Evolutionary conservation across 257 asterid genomes (phyloP), one percentile per base, ranked within the genome.

Genomic region (Jacaranda mimosifolia): DNA sequence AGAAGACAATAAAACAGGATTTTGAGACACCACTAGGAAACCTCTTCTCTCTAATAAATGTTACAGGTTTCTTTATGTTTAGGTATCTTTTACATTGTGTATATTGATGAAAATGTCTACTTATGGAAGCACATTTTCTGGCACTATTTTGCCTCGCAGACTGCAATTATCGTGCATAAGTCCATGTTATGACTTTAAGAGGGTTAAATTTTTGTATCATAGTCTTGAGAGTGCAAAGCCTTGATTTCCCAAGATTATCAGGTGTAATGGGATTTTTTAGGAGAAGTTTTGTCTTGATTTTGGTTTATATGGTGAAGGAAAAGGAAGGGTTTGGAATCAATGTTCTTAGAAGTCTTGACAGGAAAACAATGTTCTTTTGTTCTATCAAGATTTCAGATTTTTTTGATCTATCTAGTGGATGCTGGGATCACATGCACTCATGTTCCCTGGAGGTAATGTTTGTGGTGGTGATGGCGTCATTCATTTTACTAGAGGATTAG

Each of bases 401-500:
- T 46, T 12, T 12, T 45, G 9, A 15, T 42, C 46, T 42, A 42
- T 42, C 46, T 21, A 17, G 40, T 45, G 17, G 13, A 12, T 46
- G 19, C 13, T 67, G 8, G 46, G 46, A 1, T 42, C 9, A 42
- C 46, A 3, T 42, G 46, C 9, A 42, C 9, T 5, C 46, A 42
- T 42, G 46, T 42, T 5, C 46, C 46, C 46, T 42, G 45, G 45
- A 1, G 3, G 45, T 67, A 45, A 52, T 8, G 10, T 11, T 19
- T 18, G 43, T 67, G 19, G 38, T 46, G 58, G 12, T 65, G n/a
- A 43, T 15, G 36, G 39, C 71, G 17, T 65, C 17, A 48, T 46
- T 68, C 56, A 21, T 32, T 15, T 69, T 70, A 38, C 15, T 51
- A 32, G 9, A 35, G 49, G 60, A 70, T 49, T 69, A n/a, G 49